Base-by-base conservation (phyloP, 1,284 basidiomycete species). In the Leccinum pseudoinsigne region DNA sequence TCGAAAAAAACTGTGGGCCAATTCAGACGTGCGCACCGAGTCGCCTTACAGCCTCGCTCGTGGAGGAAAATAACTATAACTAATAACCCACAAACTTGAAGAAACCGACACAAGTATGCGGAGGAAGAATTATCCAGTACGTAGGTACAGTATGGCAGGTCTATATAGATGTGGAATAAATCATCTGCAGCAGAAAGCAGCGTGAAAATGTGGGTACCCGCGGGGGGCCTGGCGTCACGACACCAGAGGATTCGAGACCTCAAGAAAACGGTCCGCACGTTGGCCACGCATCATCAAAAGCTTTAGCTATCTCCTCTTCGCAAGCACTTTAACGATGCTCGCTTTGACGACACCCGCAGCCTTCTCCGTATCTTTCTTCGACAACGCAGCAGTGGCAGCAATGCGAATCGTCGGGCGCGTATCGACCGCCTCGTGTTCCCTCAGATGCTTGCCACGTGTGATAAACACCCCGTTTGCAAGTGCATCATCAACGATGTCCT, bases 311-410 rank as follows among this genome's bases (percentile, higher is more conserved):
- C 78, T 74, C 61, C 82, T 79, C 74, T 72, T 85, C 12, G 79
- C 74, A 18, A 88, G 72, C 11, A 94, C 86, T 80, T 94, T 95
- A 58, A 85, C 80, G 47, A 94, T 80, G 42, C 89, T 89, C 31
- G 83, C 81, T 79, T 92, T 95, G 64, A 98, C 76, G 28, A 90
- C 84, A 34, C 80, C 80, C 18, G 89, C 88, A 2, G 95, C 93
- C 81, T 94, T 95, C 80, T 97, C 95, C 62, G 90, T 87, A 71
- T 99, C 97, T 79, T 96, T 97, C 81, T 84, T 90, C 31, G 86
- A 88, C 68, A 98, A 78, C 10, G 87, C 93, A 11, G 88, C 84
- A 4, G 85, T 89, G 66, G 97, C 79, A 23, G 90, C 89, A n/a
- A 98, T 79, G 63, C 94, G 85, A 67, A 99, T 88, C 71, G 90